Evolutionary conservation across 106 monocot genomes (phyloP), one percentile per base, ranked within the genome.

Genomic region (Dioscorea alata): DNA sequence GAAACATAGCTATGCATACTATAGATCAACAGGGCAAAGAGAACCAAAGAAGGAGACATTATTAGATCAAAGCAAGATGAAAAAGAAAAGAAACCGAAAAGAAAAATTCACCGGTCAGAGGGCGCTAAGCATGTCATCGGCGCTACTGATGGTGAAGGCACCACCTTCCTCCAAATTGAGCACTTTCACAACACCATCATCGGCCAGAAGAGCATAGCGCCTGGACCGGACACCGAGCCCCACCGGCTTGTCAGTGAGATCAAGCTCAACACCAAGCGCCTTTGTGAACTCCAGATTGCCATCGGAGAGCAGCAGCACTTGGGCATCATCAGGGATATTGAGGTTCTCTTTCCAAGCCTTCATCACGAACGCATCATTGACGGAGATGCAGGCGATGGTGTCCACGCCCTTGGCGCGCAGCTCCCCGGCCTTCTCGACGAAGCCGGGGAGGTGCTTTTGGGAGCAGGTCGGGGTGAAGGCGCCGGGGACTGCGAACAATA

Each of bases 391-490:
- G 53, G 80, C 86, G 23, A 90, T 81, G 69, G 83, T 76, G 23
- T 86, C 86, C 18, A 90, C 90, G 20, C 90, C 90, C 80, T 78
- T 83, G 23, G 78, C 76, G 19, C 59, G 57, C 4, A 90, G 78
- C 52, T 90, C 90, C 12, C 72, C 80, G 33, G 90, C 82, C 80
- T 81, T 90, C 73, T 80, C 83, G 4, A 78, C 76, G 80, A 90
- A 86, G 12, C 90, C 86, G 4, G 90, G 90, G 50, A 90, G 72
- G 72, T 90, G 90, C 70, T 90, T 90, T 80, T 83, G 90, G 48
- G 90, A 86, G 83, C 90, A 90, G 33, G 90, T 90, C 60, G 90
- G 90, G 59, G 90, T 90, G 78, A 90, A 90, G 59, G 90, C 90
- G 4, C 90, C 90, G 2, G 90, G 90, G 5, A 90, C 90, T 12